A percentile compares a stretch with the other conserved stretches of the same genome.
Evolutionary conservation across 2,329 filamentous ascomycete species (phyloP).

Genomic region (Epichloe baconii): DNA sequence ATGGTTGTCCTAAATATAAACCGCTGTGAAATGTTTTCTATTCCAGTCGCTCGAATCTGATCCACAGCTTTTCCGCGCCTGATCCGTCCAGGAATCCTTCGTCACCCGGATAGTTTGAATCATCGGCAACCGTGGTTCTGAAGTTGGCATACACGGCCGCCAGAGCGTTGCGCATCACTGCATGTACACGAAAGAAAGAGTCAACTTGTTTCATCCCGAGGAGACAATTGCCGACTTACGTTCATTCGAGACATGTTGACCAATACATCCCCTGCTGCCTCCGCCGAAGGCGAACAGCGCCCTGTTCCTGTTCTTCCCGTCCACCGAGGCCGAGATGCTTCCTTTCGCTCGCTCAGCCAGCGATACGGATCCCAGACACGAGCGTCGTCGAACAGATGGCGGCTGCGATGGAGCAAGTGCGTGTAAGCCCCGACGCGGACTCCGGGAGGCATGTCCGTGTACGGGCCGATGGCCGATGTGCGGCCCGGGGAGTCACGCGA

Average conservation of each 20-base stretch:
- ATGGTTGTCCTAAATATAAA: no score
- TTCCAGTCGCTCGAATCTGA: not conserved
- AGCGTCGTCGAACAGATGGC: not conserved
- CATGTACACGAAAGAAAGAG: not conserved
- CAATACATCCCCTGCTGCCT: not conserved
- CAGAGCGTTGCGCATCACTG: not conserved
- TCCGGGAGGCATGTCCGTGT: not conserved
- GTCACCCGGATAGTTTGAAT: not conserved
- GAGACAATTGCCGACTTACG: not conserved
- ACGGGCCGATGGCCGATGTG: not conserved
- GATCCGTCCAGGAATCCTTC: not conserved
- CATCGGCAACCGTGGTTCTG: not conserved
- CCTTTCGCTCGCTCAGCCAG: not conserved
- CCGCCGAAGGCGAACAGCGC: not conserved
- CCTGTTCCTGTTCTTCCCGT: not conserved
- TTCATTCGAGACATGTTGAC: not conserved
- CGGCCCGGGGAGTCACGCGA: not conserved
- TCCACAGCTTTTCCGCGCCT: not conserved
- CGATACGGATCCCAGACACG: not conserved
- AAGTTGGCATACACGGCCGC: not conserved
- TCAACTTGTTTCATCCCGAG: not conserved
- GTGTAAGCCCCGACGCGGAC: not conserved
- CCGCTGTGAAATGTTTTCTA: not conserved
- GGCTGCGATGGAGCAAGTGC: not conserved
- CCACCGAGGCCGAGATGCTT: not conserved